Base-by-base conservation (phyloP, 768 basidiomycete genomes). In the Leccinellum albellum region DNA sequence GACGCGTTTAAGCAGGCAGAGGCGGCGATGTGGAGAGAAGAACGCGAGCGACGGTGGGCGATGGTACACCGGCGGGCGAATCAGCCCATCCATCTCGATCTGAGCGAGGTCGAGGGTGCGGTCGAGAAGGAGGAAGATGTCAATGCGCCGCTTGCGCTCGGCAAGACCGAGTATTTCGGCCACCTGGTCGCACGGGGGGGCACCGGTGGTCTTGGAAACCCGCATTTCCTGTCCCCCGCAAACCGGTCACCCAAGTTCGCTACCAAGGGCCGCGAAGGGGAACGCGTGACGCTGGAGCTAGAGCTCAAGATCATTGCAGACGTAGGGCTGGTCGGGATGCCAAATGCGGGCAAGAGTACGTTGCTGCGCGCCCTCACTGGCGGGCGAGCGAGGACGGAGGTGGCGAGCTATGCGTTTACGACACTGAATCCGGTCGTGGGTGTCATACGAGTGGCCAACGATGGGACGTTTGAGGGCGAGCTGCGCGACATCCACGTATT, bases 241-340 rank as follows among this genome's bases (percentile, higher is more conserved):
- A 88, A 84, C 56, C 86, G 91, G 2, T 86, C 91, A 1, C 94
- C 95, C 3, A 92, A 94, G 70, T 90, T 90, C 60, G 95, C 91
- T 0, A 87, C 90, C 17, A 81, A 85, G 17, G 94, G 91, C 0
- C 78, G 81, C 8, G 81, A 82, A 4, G 93, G 72, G 17, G 89
- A 93, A 64, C 79, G 84, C 5, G 74, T 95, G 60, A 87, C 88
- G 1, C 80, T 98, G n/a, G 81, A 86, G 20, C 78, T 99, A 14
- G 96, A 97, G 70, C 87, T 99, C 59, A 98, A 98, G 71, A 80
- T 96, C 6, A 79, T 95, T 3, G 94, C 96, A 3, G 96, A 99
- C 70, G 79, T 98, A n/a, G 97, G 93, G 0, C 77, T 99, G 20
- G 94, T 99, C 2, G 97, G 97, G 0, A 86, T 97, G 76, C 97